A percentile compares a stretch with the other conserved stretches of the same genome.
These are phyloP conservation scores for Kokia cookei DNA, from an alignment of 441 rosid genomes.

Conservation along the genomic window DNA sequence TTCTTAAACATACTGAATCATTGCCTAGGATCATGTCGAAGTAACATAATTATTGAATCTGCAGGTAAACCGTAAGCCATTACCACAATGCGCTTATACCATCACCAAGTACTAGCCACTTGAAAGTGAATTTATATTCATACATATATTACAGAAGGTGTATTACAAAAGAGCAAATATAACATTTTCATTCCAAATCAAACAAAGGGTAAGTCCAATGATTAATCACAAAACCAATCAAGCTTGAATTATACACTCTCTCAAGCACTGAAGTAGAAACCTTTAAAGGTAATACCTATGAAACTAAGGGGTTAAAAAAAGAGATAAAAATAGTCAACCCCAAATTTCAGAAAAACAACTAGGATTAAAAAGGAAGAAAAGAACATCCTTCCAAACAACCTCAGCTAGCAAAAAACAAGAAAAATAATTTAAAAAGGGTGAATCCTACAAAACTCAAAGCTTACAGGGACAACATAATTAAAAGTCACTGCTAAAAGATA, in stretches of 20 bases:
- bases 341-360: neutral
- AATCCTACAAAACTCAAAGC: neutral
- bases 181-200: neutral
- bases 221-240: neutral
- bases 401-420: neutral
- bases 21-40: neutral
- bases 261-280: neutral
- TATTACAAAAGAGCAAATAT: neutral
- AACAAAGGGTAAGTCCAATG: neutral
- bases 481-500: neutral
- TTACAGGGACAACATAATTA: neutral
- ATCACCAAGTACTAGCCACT: neutral
- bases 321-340: neutral
- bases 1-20: neutral
- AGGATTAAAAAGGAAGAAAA: neutral
- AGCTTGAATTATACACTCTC: neutral
- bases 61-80: neutral
- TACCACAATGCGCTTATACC: neutral
- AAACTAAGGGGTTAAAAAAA: neutral
- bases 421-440: neutral
- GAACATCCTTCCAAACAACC: slow-evolving; percentile 3
- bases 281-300: neutral
- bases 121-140: neutral
- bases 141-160: neutral
- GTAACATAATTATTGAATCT: neutral